Conservation (phyloP, 2,329 filamentous ascomycete genomes). For the Botryotinia globosa region DNA sequence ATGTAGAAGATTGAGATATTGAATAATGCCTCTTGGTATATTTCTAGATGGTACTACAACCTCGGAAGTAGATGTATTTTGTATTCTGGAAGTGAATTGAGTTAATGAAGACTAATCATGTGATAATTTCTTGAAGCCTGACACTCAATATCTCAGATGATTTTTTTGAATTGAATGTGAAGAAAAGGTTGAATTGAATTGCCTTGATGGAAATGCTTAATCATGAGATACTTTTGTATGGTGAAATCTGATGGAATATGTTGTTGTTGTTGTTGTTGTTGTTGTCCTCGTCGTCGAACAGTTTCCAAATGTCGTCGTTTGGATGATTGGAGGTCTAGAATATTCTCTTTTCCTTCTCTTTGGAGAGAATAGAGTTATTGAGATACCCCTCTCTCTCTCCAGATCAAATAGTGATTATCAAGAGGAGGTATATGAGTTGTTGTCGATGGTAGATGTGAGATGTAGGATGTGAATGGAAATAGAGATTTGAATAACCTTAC, state of each 20-base stretch:
- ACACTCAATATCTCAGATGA: not conserved
- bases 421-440: not conserved
- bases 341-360: not conserved
- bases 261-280: not conserved
- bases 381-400: not conserved
- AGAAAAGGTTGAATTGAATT: not conserved
- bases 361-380: not conserved
- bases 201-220: not conserved
- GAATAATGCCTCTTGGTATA: not conserved
- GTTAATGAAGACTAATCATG: not conserved
- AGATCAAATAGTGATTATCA: not conserved
- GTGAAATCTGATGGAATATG: not conserved
- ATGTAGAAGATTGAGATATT: not conserved
- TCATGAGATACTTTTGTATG: not conserved
- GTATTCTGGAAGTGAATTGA: not conserved
- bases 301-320: not conserved
- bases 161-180: too few relatives aligned
- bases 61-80: not conserved
- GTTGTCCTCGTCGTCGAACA: not conserved
- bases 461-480: not conserved
- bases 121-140: not conserved
- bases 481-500: not conserved
- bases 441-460: not conserved
- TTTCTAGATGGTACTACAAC: not conserved
- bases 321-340: not conserved